Evolutionary conservation across 1,139 yeast genomes (phyloP), one percentile per base, ranked within the genome.

Genomic region (Debaryomycetaceae sp.): DNA sequence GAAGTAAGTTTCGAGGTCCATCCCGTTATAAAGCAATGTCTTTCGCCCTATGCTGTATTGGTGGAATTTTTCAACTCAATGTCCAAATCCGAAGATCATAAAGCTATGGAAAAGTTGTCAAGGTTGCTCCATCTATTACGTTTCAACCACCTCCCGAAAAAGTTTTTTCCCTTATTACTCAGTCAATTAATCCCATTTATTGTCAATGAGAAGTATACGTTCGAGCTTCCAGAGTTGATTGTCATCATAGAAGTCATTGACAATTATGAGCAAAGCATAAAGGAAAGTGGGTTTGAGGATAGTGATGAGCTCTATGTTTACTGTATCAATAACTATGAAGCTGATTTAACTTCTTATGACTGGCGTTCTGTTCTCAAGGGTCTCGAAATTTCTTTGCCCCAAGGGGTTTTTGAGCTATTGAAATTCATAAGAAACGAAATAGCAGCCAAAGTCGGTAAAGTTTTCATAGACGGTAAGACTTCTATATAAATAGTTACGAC

Each of bases 1-100:
- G 52, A 64, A n/a, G 66, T 68, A 1, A 67, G 62, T 39, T 50
- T 57, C 4, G 60, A 61, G 5, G 57, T 76, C 5, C 76, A 84
- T 34, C 81, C 87, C 1, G 69, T 79, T 1, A 75, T 86, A 48
- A 78, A 81, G 51, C 90, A 85, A 60, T 76, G 86, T 39, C 63
- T 86, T 42, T 70, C 93, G 0, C 95, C 95, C 27, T 84, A 84
- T 58, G 91, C 88, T 0, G 84, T 85, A 0, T 65, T 86, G 40
- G 71, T 68, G 45, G 79, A 76, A 49, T 81, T 74, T 52, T 76
- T 74, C 59, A 60, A 63, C 20, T 58, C 65, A 42, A 46, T 65
- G 56, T 20, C 64, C 58, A 14, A 13, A n/a, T 9, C n/a, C 24
- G 41, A 43, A 14, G 48, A 55, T 49, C 22, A 69, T 72, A 11